Conservation (phyloP, 2,329 filamentous ascomycete genomes). For the Diplocarpon rosae region DNA sequence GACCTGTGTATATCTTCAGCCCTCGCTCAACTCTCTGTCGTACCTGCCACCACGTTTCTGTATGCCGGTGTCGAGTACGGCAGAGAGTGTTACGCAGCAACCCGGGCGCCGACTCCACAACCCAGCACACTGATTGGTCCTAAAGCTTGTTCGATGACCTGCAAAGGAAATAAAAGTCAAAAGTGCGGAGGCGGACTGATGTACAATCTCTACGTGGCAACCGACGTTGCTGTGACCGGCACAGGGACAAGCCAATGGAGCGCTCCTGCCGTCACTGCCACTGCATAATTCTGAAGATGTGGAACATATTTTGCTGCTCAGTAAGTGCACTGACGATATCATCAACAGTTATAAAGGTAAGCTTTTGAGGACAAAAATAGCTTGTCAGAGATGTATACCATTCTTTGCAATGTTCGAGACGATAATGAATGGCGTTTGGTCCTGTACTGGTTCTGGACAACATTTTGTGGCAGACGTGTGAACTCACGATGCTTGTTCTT, state of each 20-base stretch:
- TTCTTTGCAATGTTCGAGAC: no score
- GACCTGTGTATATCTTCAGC: constrained; percentile 28
- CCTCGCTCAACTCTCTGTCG: constrained; percentile 21
- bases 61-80: constrained; percentile 29
- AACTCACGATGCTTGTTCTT: no score
- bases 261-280: neutral
- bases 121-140: constrained; percentile 23
- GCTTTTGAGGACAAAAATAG: no score
- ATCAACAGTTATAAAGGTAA: no score
- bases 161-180: constrained; percentile 18
- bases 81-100: constrained; percentile 27
- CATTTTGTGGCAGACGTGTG: no score
- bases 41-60: constrained; percentile 21
- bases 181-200: constrained; percentile 27
- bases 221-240: constrained; percentile 4
- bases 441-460: no score
- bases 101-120: constrained; percentile 13
- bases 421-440: no score
- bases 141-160: constrained; percentile 27
- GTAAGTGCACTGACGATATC: no score
- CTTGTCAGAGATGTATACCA: no score
- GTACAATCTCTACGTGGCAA: constrained; percentile 28
- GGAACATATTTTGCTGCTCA: no score
- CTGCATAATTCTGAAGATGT: neutral
- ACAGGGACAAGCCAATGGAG: constrained; percentile 6